Base-by-base conservation (phyloP, 352 stramenopile species). In the Globisporangium takayamanum region DNA sequence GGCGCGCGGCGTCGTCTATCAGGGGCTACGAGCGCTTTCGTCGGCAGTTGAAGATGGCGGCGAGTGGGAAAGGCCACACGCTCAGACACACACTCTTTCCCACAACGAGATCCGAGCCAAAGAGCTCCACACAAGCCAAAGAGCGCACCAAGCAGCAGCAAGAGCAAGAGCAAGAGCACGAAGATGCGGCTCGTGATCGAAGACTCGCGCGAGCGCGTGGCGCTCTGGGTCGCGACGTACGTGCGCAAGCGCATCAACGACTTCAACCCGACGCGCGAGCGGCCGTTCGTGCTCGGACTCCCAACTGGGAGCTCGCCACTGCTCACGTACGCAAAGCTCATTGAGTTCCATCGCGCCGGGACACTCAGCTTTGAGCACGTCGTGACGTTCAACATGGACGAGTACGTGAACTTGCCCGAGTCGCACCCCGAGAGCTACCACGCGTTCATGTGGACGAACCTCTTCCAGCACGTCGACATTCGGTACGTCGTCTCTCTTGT, bases 331-430 rank as follows among this genome's bases (percentile, higher is more conserved):
- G 66, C 73, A 55, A 77, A 85, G 64, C 75, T 96, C 25, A 86
- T 96, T 47, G 69, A 89, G 62, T 81, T 92, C 57, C 62, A 85
- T 51, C 68, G 55, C 39, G 68, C 65, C 15, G 62, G 63, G 48
- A 61, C 56, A 26, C 59, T 84, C 54, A 84, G 77, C 67, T 96
- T 96, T 57, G 64, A 90, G 62, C 70, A 96, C 58, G 86, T 96
- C 12, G 80, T 95, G 57, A 96, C 88, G 22, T 95, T 96, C 68
- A 96, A 96, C 63, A 96, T 96, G 87, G 88, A 96, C 68, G 88
- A 96, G 70, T 96, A 96, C 66, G 84, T 94, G 45, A 70, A 67
- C 45, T 58, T 96, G 28, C 68, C 85, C 2, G 69, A 86, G 61
- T 78, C 82, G 30, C 88, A 96, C 58, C 81, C 81, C 16, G 84